Percentiles rank a stretch among this genome's conserved stretches.
phyloP scores from a whole-genome alignment of 495 filamentous ascomycete species.

The Penicillium ochrochloron region DNA sequence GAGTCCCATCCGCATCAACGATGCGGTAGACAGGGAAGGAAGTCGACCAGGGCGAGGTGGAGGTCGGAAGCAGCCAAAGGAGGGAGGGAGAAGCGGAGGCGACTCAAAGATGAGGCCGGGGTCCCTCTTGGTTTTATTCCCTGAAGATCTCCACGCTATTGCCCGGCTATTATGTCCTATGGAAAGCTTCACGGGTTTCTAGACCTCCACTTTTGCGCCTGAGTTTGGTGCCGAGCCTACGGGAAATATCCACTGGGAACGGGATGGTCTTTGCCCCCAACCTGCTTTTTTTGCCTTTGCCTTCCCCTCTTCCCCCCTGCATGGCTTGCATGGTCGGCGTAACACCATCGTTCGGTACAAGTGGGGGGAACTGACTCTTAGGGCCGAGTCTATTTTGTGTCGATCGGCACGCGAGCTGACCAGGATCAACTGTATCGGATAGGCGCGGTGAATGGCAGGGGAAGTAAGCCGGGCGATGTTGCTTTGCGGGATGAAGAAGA shows the following conservation, averaged over 20 bases:
- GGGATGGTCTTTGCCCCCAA: not conserved
- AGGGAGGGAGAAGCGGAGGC: not conserved
- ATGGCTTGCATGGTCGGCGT: not conserved
- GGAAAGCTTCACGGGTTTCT: slow-evolving; percentile 18
- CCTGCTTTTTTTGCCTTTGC: not conserved
- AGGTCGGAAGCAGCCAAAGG: not conserved
- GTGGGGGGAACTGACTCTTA: slow-evolving; percentile 25
- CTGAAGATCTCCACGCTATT: slow-evolving; percentile 21
- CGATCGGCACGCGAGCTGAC: slow-evolving; percentile 19
- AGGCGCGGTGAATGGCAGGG: not conserved
- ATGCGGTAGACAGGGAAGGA: not conserved
- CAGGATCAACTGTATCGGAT: not conserved
- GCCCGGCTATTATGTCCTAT: slow-evolving; percentile 17
- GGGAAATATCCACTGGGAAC: not conserved
- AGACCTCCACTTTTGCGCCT: slow-evolving; percentile 10
- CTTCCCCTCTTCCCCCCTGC: slow-evolving; percentile 4
- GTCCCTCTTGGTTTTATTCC: slow-evolving; percentile 26
- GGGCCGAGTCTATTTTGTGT: slow-evolving; percentile 22
- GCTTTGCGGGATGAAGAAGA: not conserved
- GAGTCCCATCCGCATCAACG: slow-evolving; percentile 19
- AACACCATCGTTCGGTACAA: slow-evolving; percentile 13
- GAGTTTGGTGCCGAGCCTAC: slow-evolving; percentile 12
- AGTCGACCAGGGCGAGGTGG: slow-evolving; percentile 6
- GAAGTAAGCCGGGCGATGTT: not conserved
- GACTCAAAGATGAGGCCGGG: not conserved